Percentiles rank a stretch among this genome's conserved stretches.
These are phyloP conservation scores for Populus davidiana DNA, from an alignment of 345 rosid genomes.

Conservation along the genomic window DNA sequence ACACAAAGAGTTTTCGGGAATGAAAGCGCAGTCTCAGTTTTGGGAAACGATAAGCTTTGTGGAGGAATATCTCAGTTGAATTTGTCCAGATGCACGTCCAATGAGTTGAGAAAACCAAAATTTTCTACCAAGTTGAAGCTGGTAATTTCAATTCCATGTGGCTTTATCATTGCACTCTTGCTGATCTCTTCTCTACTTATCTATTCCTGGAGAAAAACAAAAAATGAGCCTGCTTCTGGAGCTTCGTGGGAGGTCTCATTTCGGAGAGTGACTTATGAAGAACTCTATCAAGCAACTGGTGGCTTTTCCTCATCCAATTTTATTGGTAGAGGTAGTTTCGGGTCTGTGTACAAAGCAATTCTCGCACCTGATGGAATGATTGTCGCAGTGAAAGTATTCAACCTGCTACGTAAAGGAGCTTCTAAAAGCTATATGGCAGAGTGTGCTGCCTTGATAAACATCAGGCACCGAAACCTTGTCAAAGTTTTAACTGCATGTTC, in stretches of 20 bases:
- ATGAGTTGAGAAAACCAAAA: not conserved
- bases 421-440: constrained; percentile 6
- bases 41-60: constrained; percentile 12
- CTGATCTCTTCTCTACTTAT: not conserved
- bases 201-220: not conserved
- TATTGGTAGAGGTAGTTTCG: constrained; percentile 9
- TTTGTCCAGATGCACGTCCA: constrained; percentile 1
- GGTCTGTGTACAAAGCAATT: not conserved
- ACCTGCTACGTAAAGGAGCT: constrained; percentile 4
- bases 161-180: not conserved
- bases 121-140: not conserved
- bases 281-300: not conserved
- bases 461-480: constrained; percentile 9
- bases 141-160: not conserved
- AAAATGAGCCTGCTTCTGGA: not conserved
- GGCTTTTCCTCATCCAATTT: not conserved
- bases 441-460: not conserved
- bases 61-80: constrained; percentile 11
- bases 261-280: not conserved
- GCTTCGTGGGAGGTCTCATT: not conserved
- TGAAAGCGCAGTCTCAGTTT: not conserved
- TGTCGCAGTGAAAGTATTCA: constrained; percentile 8
- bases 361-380: not conserved
- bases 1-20: constrained; percentile 6
- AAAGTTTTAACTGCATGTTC: constrained; percentile 8